phyloP scores from a whole-genome alignment of 768 basidiomycete species.

The Porphyrellus cyaneotinctus region DNA sequence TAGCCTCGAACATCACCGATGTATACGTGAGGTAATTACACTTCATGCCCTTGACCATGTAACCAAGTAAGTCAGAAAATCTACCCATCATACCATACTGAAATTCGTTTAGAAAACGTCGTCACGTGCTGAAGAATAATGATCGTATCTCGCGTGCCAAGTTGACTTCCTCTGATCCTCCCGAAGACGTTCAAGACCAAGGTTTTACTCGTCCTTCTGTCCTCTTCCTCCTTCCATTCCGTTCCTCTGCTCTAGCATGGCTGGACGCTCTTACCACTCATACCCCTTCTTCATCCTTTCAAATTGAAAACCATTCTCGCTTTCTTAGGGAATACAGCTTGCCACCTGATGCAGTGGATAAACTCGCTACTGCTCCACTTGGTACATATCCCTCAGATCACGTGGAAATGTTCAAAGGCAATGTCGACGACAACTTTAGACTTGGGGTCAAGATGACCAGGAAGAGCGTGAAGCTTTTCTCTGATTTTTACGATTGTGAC shows the following conservation, averaged over 20 bases:
- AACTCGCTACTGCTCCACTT: constrained; percentile 65
- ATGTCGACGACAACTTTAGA: constrained; percentile 92
- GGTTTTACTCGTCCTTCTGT: constrained; percentile 96
- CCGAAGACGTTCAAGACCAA: constrained; percentile 87
- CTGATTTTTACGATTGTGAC: constrained; percentile 88
- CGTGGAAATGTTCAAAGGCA: constrained; percentile 92
- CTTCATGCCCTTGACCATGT: constrained; percentile 88
- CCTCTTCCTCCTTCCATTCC: constrained; percentile 89
- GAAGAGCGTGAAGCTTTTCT: constrained; percentile 88
- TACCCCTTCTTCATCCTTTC: constrained; percentile 64
- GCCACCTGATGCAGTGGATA: constrained; percentile 76
- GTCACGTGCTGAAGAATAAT: constrained; percentile 88
- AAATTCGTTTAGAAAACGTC: constrained; percentile 66
- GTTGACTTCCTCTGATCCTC: constrained; percentile 52
- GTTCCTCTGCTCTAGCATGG: constrained; percentile 83
- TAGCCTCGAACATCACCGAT: constrained; percentile 59
- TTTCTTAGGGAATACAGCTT: constrained; percentile 82
- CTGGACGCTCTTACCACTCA: constrained; percentile 73
- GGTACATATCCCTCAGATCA: constrained; percentile 86
- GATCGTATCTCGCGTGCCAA: constrained; percentile 76
- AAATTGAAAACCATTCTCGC: constrained; percentile 84
- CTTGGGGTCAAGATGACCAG: constrained; percentile 89
- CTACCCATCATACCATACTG: neutral
- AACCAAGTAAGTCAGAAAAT: constrained; percentile 54
- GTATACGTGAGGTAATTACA: constrained; percentile 62